These are phyloP conservation scores for Oryza punctata DNA, from an alignment of 176 grass and related monocot genomes.

Conservation along the genomic window DNA sequence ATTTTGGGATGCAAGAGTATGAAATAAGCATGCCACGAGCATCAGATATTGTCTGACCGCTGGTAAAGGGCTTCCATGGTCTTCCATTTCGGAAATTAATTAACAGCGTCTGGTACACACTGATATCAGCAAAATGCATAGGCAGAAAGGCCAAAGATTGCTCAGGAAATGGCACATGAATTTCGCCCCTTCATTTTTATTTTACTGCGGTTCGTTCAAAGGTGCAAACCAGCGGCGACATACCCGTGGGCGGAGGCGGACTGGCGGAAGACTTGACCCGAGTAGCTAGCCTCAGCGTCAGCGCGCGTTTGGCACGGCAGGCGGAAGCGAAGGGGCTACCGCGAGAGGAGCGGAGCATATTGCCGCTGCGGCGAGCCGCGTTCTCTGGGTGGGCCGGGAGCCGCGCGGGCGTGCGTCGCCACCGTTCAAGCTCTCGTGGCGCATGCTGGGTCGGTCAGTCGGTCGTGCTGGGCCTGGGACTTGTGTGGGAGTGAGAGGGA, in stretches of 20 bases:
- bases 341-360: too few species aligned
- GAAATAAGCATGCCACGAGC: too few species aligned
- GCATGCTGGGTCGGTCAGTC: too few species aligned
- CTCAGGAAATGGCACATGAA: not conserved
- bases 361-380: too few species aligned
- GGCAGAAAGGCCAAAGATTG: not conserved
- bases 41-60: not conserved
- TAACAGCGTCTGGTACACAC: not conserved
- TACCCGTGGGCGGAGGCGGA: not conserved
- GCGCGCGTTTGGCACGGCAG: too few species aligned
- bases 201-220: not conserved
- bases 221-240: conserved; percentile 16
- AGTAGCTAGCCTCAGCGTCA: not conserved
- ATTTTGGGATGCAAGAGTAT: too few species aligned
- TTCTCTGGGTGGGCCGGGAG: too few species aligned
- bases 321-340: not conserved
- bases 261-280: not conserved
- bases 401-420: not conserved
- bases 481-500: too few species aligned
- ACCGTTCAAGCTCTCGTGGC: not conserved
- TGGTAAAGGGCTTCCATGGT: not conserved
- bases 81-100: not conserved
- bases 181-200: not conserved
- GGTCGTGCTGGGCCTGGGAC: not conserved
- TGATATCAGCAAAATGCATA: not conserved